phyloP scores from a whole-genome alignment of 192 early-diverging fungal genomes.

The Chytriomyces hyalinus region DNA sequence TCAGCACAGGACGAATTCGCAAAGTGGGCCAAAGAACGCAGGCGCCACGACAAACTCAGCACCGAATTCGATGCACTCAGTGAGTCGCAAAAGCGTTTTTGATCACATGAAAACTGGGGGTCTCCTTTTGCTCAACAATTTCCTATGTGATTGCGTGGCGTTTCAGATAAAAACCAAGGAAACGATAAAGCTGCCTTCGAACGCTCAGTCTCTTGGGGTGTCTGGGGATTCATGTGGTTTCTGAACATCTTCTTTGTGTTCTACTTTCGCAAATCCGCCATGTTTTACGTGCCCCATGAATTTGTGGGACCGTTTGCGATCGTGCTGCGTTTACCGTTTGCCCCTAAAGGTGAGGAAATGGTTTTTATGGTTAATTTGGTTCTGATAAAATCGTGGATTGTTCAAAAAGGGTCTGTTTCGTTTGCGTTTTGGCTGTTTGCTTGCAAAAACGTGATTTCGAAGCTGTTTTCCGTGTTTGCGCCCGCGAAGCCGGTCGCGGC shows the following conservation, averaged over 20 bases:
- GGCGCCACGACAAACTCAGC: conserved; percentile 83
- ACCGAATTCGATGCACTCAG: conserved; percentile 21
- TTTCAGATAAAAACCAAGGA: conserved; percentile 22
- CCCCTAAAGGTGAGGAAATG: conserved; percentile 20
- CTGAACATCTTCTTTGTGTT: conserved; percentile 13
- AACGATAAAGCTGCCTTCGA: conserved; percentile 29
- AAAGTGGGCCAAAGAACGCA: conserved; percentile 85
- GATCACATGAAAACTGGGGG: not conserved
- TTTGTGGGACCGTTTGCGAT: conserved; percentile 30
- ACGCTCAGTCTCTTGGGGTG: conserved; percentile 27
- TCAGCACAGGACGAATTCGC: conserved; percentile 39
- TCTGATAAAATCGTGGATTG: not conserved
- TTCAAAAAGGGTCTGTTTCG: conserved; percentile 26
- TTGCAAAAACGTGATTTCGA: conserved; percentile 26
- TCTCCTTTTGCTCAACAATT: not conserved
- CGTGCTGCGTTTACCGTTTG: conserved; percentile 29
- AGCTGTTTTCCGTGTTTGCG: not conserved
- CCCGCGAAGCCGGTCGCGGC: not conserved
- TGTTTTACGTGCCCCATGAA: conserved; percentile 30
- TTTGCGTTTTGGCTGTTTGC: conserved; percentile 34
- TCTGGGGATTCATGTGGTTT: conserved; percentile 23
- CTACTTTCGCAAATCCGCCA: conserved; percentile 8
- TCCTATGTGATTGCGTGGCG: not conserved
- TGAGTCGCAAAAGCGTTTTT: not conserved
- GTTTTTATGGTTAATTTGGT: not conserved